phyloP scores from a whole-genome alignment of 768 basidiomycete species.

The Podaxis sp. region DNA sequence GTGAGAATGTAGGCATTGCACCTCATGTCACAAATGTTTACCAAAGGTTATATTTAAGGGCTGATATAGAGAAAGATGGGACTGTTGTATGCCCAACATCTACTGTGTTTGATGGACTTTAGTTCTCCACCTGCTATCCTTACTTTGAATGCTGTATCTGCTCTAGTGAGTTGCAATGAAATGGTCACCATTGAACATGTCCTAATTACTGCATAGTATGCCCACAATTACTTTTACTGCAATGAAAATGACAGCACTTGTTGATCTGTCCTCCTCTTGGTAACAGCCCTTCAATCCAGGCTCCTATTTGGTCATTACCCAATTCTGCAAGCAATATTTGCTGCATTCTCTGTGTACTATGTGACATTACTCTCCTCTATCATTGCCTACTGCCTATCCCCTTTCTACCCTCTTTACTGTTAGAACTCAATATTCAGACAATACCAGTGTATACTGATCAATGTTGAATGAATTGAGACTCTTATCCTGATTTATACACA shows the following conservation, averaged over 20 bases:
- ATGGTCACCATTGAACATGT: background rate
- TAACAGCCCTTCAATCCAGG: background rate
- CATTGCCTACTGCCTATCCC: slow-evolving; percentile 30
- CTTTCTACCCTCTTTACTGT: slow-evolving; percentile 33
- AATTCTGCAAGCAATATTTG: background rate
- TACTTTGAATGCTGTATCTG: background rate
- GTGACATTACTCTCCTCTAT: slow-evolving; percentile 11
- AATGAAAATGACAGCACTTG: background rate
- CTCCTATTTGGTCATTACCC: background rate
- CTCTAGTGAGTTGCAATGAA: background rate
- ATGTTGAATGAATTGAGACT: no score
- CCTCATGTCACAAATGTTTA: no score
- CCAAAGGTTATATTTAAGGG: no score
- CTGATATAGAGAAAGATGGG: no score
- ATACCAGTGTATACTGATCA: no score
- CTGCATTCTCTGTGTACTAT: slow-evolving; percentile 10
- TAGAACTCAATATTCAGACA: no score
- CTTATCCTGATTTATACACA: no score
- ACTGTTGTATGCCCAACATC: no score
- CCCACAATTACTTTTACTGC: background rate
- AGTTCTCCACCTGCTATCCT: background rate
- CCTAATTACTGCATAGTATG: background rate
- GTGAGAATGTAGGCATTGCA: no score
- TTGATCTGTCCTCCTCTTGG: background rate
- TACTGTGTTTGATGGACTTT: background rate